Percentiles rank a stretch among this genome's conserved stretches.
phyloP scores from a whole-genome alignment of 2,329 filamentous ascomycete genomes.

The Xylaria sp. region DNA sequence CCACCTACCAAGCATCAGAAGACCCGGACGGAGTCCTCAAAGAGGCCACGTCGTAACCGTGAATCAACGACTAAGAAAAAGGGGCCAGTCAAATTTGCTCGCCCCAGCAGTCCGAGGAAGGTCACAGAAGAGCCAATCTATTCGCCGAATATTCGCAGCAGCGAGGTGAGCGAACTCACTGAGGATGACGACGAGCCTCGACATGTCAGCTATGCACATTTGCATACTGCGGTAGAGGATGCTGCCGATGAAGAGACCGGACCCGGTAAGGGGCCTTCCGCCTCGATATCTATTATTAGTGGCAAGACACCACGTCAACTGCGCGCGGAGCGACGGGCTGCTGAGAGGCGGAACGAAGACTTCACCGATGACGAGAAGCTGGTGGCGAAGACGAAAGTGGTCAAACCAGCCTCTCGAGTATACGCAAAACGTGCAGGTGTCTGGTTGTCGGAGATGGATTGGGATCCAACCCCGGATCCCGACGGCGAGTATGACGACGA shows the following conservation, averaged over 20 bases:
- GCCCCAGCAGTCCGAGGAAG: neutral
- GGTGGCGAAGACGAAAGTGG: neutral
- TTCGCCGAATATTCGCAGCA: slow-evolving; percentile 23
- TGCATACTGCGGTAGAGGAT: neutral
- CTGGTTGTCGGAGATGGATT: neutral
- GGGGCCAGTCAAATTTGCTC: neutral
- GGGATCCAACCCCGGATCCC: neutral
- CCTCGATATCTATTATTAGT: neutral
- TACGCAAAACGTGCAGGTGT: neutral
- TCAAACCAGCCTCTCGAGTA: neutral
- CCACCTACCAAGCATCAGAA: neutral
- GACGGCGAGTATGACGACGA: neutral
- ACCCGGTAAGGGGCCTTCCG: no score
- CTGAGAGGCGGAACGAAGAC: neutral
- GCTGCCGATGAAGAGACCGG: neutral
- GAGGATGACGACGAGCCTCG: slow-evolving; percentile 8
- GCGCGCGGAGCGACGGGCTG: slow-evolving; percentile 19
- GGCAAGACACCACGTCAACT: neutral
- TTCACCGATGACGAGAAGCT: slow-evolving; percentile 1
- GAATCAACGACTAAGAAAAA: neutral
- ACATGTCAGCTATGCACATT: neutral
- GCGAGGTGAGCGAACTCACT: slow-evolving; percentile 16
- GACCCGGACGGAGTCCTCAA: neutral
- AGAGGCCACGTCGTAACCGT: slow-evolving; percentile 2
- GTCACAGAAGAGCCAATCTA: neutral